Evolutionary conservation across 805 yeast genomes (phyloP).

Genomic region (Hanseniaspora guilliermondii): DNA sequence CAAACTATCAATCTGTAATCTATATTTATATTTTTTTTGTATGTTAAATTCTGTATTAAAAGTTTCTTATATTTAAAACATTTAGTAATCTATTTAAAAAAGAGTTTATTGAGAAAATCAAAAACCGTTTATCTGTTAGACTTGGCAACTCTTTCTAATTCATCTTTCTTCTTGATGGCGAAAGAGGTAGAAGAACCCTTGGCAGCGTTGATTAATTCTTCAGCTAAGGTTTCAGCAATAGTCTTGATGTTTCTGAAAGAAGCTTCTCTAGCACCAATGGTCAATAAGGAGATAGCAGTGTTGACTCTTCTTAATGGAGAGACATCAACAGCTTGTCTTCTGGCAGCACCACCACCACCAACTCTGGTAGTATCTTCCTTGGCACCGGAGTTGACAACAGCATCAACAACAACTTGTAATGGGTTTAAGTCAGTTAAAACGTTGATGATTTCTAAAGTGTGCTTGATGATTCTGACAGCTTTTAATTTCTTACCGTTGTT

Average conservation of each 20-base stretch:
- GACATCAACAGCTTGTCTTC: constrained; percentile 99
- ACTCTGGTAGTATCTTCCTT: constrained; percentile 99
- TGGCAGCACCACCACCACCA: constrained; percentile 99
- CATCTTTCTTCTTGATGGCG: constrained; percentile 99
- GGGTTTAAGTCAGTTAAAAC: constrained; percentile 99
- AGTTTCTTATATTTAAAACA: constrained; percentile 11
- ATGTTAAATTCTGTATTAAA: constrained; percentile 14
- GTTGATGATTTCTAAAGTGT: constrained; percentile 94
- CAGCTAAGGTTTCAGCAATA: constrained; percentile 99
- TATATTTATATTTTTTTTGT: constrained; percentile 5
- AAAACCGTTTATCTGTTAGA: constrained; percentile 83
- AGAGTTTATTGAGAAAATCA: constrained; percentile 5
- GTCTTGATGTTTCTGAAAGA: constrained; percentile 99
- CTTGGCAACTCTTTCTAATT: constrained; percentile 99
- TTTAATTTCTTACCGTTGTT: constrained; percentile 99
- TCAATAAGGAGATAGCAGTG: constrained; percentile 95
- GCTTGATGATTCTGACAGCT: constrained; percentile 99
- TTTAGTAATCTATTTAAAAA: constrained; percentile 11
- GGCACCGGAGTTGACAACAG: constrained; percentile 99
- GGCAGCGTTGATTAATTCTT: constrained; percentile 99
- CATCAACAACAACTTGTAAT: constrained; percentile 96
- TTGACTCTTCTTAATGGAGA: constrained; percentile 99
- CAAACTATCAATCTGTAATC: too few relatives aligned
- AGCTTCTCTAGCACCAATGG: constrained; percentile 99
- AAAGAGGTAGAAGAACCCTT: constrained; percentile 99